Evolutionary conservation across 306 rosid species (phyloP).

Genomic region (Comarum palustre): DNA sequence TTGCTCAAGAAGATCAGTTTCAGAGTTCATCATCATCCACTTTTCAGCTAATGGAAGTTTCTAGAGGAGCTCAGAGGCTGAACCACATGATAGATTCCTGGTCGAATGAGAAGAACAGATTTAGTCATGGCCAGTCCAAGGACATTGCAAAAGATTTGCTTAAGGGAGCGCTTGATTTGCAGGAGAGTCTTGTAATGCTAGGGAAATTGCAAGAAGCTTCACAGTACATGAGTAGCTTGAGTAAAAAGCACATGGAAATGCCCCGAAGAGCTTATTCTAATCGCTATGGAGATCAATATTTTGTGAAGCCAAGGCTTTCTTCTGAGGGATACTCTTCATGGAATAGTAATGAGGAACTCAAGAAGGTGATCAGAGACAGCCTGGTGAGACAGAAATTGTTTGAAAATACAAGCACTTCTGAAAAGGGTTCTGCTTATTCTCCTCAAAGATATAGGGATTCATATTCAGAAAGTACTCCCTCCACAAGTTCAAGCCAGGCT

Average conservation of each 20-base stretch:
- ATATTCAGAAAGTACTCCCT: slow-evolving; percentile 43
- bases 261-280: slow-evolving; percentile 28
- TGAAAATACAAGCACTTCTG: slow-evolving; percentile 23
- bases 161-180: slow-evolving; percentile 79
- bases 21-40: slow-evolving; percentile 37
- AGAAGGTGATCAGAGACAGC: slow-evolving; percentile 44
- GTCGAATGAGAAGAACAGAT: slow-evolving; percentile 48
- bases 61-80: slow-evolving; percentile 65
- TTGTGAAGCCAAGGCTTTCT: slow-evolving; percentile 36
- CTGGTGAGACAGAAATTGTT: slow-evolving; percentile 32
- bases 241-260: slow-evolving; percentile 37
- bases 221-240: slow-evolving; percentile 33
- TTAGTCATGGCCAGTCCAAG: slow-evolving; percentile 44
- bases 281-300: slow-evolving; percentile 30
- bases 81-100: slow-evolving; percentile 73
- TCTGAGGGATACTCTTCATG: slow-evolving; percentile 46
- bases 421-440: slow-evolving; percentile 23
- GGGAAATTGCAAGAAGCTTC: slow-evolving; percentile 77
- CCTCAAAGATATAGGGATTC: slow-evolving; percentile 33
- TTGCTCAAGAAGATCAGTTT: slow-evolving; percentile 34
- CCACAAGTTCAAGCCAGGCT: slow-evolving; percentile 71
- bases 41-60: slow-evolving; percentile 68
- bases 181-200: slow-evolving; percentile 65
- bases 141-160: slow-evolving; percentile 69
- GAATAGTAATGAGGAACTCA: slow-evolving; percentile 41